phyloP scores from a whole-genome alignment of 768 basidiomycete species.

The Thelephora aurantiotincta region DNA sequence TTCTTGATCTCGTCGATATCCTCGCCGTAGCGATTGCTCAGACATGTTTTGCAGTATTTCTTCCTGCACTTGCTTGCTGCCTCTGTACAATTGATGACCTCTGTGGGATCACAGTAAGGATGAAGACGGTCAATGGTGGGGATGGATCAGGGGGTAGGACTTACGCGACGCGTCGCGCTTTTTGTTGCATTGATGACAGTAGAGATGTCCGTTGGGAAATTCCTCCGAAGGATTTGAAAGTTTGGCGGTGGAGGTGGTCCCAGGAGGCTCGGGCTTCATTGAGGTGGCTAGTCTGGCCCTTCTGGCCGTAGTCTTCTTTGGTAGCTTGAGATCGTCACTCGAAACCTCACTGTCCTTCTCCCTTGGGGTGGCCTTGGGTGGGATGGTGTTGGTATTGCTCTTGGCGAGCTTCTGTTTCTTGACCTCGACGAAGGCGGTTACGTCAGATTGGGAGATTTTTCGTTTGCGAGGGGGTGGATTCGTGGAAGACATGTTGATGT shows the following conservation, averaged over 20 bases:
- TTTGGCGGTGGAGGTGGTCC: not conserved
- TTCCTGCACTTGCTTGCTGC: constrained; percentile 32
- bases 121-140: not conserved
- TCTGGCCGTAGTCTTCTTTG: constrained; percentile 19
- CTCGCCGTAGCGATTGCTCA: constrained; percentile 54
- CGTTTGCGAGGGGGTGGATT: constrained; percentile 30
- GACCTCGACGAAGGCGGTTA: constrained; percentile 10
- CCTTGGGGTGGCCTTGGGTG: not conserved
- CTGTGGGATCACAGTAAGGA: constrained; percentile 11
- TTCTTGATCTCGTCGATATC: constrained; percentile 28
- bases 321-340: constrained; percentile 2
- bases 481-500: constrained; percentile 8
- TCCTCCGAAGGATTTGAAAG: constrained; percentile 13
- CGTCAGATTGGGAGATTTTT: constrained; percentile 24
- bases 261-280: not conserved
- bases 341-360: not conserved
- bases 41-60: constrained; percentile 52
- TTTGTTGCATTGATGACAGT: constrained; percentile 63
- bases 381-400: constrained; percentile 1
- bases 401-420: constrained; percentile 16
- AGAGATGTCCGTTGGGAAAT: constrained; percentile 26
- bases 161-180: constrained; percentile 40
- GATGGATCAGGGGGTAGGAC: constrained; percentile 6
- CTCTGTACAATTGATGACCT: constrained; percentile 24
- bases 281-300: constrained; percentile 4